Percentiles rank a stretch among this genome's conserved stretches.
Conservation (phyloP, 1,284 basidiomycete genomes). For the Cryptococcus sp. region DNA sequence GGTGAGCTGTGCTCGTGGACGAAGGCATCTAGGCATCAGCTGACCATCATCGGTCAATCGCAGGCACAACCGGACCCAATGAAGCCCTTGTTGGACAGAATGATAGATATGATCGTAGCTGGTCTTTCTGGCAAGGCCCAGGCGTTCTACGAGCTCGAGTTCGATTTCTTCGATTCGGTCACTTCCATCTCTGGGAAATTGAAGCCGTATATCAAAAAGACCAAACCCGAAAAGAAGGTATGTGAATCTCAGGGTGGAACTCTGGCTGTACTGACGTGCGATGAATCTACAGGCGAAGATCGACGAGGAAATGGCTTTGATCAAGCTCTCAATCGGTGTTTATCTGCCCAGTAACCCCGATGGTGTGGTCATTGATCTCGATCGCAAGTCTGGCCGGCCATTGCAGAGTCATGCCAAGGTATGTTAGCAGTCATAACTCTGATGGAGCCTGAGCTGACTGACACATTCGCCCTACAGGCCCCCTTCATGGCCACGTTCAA, state of each 20-base stretch:
- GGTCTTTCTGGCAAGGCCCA: conserved; percentile 89
- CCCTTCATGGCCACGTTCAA: conserved; percentile 99
- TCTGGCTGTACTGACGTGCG: not conserved
- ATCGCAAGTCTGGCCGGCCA: conserved; percentile 93
- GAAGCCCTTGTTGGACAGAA: conserved; percentile 89
- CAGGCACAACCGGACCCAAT: conserved; percentile 67
- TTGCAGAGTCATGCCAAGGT: conserved; percentile 98
- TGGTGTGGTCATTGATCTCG: conserved; percentile 91
- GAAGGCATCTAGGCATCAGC: not conserved
- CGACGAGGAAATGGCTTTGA: conserved; percentile 98
- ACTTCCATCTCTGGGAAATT: conserved; percentile 97
- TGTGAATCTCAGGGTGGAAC: not conserved
- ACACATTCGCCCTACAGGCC: conserved; percentile 60
- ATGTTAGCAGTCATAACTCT: conserved; percentile 5
- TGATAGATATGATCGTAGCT: conserved; percentile 78
- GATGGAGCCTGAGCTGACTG: conserved; percentile 5
- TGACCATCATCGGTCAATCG: not conserved
- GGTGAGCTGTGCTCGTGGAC: conserved; percentile 56
- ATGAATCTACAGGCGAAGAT: conserved; percentile 76
- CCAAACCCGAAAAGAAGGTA: conserved; percentile 96
- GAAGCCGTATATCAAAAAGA: conserved; percentile 94
- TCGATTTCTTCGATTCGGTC: conserved; percentile 93
- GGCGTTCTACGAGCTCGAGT: conserved; percentile 92
- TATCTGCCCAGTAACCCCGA: conserved; percentile 98
- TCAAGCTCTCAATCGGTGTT: conserved; percentile 87